A percentile compares a stretch with the other conserved stretches of the same genome.
These are phyloP conservation scores for Boletus rex-veris DNA, from an alignment of 768 basidiomycete species.

Conservation along the genomic window DNA sequence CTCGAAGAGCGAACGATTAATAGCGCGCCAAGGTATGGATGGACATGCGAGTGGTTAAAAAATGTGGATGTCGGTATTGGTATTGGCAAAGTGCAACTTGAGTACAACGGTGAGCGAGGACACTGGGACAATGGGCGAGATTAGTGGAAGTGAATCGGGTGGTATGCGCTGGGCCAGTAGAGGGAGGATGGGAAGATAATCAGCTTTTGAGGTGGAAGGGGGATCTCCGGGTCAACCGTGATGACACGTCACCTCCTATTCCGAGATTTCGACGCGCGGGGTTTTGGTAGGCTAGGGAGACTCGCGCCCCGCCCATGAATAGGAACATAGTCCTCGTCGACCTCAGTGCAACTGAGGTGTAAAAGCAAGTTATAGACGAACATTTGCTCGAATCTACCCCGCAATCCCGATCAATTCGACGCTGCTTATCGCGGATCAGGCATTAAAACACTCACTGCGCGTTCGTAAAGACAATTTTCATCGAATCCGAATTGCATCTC, in stretches of 20 bases:
- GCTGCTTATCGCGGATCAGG: constrained; percentile 1
- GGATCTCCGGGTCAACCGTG: not conserved
- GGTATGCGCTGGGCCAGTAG: not conserved
- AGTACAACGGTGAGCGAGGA: constrained; percentile 15
- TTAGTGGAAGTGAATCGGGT: not conserved
- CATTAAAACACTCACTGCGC: constrained; percentile 64
- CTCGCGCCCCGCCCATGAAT: constrained; percentile 77
- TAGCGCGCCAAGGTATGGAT: constrained; percentile 13
- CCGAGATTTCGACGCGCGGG: constrained; percentile 54
- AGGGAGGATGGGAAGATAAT: not conserved
- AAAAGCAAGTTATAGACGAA: constrained; percentile 84
- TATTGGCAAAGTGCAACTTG: constrained; percentile 5
- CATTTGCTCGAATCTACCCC: constrained; percentile 73
- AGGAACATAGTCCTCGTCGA: constrained; percentile 78
- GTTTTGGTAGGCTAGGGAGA: constrained; percentile 39
- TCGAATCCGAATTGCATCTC: constrained; percentile 82
- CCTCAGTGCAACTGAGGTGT: constrained; percentile 68
- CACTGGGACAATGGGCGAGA: not conserved
- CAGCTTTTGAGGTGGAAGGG: not conserved
- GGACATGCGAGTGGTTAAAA: not conserved
- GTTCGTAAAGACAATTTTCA: constrained; percentile 88
- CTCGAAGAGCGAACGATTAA: constrained; percentile 6
- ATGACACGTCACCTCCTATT: constrained; percentile 40
- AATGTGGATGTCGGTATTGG: constrained; percentile 2
- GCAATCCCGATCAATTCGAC: constrained; percentile 5